Conservation (phyloP, 768 basidiomycete genomes). For the Tricholoma furcatifolium region DNA sequence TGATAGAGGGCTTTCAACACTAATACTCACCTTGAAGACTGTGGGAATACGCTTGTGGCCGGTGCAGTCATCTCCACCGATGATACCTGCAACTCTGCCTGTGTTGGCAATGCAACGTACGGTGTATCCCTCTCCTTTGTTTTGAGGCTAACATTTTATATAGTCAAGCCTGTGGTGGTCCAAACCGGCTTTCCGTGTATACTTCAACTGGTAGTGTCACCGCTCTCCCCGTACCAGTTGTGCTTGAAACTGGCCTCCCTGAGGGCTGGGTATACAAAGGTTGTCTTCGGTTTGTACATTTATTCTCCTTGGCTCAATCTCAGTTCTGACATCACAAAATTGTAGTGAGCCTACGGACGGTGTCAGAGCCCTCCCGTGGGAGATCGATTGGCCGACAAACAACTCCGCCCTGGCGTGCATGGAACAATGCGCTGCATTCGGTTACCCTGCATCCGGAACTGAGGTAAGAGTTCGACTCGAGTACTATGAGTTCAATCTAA, state of each 20-base stretch:
- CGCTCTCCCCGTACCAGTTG: slow-evolving; percentile 55
- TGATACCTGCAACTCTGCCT: slow-evolving; percentile 68
- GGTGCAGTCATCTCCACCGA: slow-evolving; percentile 53
- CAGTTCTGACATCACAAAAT: background rate
- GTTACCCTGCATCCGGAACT: slow-evolving; percentile 68
- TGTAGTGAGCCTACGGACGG: slow-evolving; percentile 45
- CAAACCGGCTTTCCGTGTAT: slow-evolving; percentile 72
- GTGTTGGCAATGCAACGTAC: slow-evolving; percentile 66
- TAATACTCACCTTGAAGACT: slow-evolving; percentile 42
- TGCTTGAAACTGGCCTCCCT: slow-evolving; percentile 57
- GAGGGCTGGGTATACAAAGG: slow-evolving; percentile 65
- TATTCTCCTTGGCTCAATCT: background rate
- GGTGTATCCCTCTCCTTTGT: slow-evolving; percentile 20
- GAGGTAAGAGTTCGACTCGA: slow-evolving; percentile 33
- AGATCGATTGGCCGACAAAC: slow-evolving; percentile 57
- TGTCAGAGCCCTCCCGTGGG: slow-evolving; percentile 54
- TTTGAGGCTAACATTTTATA: background rate
- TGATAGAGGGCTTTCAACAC: background rate
- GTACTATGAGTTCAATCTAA: background rate
- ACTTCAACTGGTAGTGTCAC: slow-evolving; percentile 49
- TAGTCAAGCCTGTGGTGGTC: slow-evolving; percentile 72
- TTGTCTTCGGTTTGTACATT: slow-evolving; percentile 54
- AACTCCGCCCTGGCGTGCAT: slow-evolving; percentile 67
- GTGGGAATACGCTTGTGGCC: slow-evolving; percentile 62
- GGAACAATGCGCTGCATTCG: slow-evolving; percentile 66